Evolutionary conservation across 805 yeast species (phyloP).

Genomic region (Dipodascus geniculatus): DNA sequence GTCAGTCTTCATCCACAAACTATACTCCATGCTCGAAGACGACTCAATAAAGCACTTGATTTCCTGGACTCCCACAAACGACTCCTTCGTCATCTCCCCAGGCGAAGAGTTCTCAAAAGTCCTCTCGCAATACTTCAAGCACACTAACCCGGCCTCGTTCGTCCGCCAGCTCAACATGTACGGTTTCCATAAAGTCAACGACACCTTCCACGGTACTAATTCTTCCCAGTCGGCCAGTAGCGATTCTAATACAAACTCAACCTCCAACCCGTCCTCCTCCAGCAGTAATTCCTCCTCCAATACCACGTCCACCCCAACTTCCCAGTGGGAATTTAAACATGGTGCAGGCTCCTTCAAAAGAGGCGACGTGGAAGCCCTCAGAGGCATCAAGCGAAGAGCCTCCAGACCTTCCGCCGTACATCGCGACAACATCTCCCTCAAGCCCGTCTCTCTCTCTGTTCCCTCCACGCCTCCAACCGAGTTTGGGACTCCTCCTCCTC

Average conservation of each 20-base stretch:
- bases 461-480: slow-evolving; percentile 15
- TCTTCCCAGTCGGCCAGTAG: background rate
- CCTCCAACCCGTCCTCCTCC: background rate
- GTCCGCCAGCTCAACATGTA: slow-evolving; percentile 94
- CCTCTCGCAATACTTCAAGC: slow-evolving; percentile 66
- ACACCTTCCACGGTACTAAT: slow-evolving; percentile 21
- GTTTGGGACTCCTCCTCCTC: background rate
- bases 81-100: slow-evolving; percentile 70
- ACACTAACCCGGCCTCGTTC: slow-evolving; percentile 86
- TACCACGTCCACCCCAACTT: background rate
- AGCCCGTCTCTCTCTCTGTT: slow-evolving; percentile 18
- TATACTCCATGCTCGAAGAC: slow-evolving; percentile 84
- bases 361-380: slow-evolving; percentile 66
- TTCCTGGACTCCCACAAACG: slow-evolving; percentile 69
- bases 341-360: slow-evolving; percentile 52
- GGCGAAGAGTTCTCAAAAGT: slow-evolving; percentile 80
- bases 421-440: slow-evolving; percentile 16
- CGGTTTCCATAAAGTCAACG: slow-evolving; percentile 70
- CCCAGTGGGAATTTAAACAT: slow-evolving; percentile 80
- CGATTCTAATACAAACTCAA: background rate
- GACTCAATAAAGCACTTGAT: slow-evolving; percentile 57
- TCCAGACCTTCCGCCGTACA: slow-evolving; percentile 28
- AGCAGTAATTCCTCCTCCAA: background rate
- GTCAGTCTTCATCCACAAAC: slow-evolving; percentile 73
- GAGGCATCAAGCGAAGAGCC: slow-evolving; percentile 70